phyloP scores from a whole-genome alignment of 768 basidiomycete genomes.

The Lyophyllum semitale region DNA sequence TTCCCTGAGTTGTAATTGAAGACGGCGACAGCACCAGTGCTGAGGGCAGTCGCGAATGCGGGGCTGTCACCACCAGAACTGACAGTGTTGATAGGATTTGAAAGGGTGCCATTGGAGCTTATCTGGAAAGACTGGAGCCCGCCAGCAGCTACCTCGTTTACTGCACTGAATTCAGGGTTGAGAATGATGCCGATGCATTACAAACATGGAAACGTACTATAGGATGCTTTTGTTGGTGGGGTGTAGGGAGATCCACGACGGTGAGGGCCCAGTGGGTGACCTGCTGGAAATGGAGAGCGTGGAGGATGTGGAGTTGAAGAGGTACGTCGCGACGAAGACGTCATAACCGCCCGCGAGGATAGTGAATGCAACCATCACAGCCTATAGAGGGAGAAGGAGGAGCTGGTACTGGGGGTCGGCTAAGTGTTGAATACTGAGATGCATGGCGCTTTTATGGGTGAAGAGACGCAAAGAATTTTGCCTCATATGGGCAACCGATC shows the following conservation, averaged over 20 bases:
- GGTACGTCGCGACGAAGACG: constrained; percentile 61
- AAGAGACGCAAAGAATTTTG: neutral
- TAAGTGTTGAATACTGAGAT: neutral
- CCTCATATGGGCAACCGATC: neutral
- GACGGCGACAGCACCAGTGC: constrained; percentile 59
- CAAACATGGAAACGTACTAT: constrained; percentile 40
- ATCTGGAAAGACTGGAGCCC: constrained; percentile 62
- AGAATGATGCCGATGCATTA: neutral
- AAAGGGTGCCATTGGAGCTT: constrained; percentile 43
- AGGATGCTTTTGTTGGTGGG: constrained; percentile 59
- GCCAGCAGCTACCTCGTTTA: constrained; percentile 54
- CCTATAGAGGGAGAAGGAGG: neutral
- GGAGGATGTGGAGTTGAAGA: constrained; percentile 54
- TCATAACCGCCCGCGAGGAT: constrained; percentile 71
- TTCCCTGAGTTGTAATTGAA: constrained; percentile 62
- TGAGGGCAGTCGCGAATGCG: constrained; percentile 50
- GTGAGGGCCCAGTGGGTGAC: constrained; percentile 50
- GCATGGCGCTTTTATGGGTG: neutral
- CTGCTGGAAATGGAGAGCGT: constrained; percentile 49
- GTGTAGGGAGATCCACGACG: constrained; percentile 63
- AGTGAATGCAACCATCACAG: constrained; percentile 62
- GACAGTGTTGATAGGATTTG: constrained; percentile 44
- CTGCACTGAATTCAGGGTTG: constrained; percentile 41
- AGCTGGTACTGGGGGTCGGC: no score
- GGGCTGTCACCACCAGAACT: constrained; percentile 53